These are phyloP conservation scores for Penicillium cinerascens DNA, from an alignment of 495 filamentous ascomycete species.

Conservation along the genomic window DNA sequence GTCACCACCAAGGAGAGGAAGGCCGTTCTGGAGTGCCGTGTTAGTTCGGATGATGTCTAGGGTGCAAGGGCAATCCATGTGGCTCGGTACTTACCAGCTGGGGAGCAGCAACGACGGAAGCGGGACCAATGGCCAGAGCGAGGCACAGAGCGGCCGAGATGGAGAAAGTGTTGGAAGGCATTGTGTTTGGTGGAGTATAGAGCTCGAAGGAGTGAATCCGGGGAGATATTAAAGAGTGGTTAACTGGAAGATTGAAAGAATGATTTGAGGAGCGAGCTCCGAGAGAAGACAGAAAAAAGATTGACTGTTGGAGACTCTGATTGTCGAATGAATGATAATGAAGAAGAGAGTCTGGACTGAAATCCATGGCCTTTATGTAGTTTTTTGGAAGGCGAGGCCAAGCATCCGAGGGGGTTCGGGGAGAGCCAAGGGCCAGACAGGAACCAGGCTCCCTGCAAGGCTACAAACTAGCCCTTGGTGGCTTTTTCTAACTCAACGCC, in stretches of 20 bases:
- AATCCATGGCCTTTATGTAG: constrained; percentile 26
- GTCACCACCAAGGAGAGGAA: constrained; percentile 13
- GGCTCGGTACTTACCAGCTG: constrained; percentile 18
- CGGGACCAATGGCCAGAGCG: constrained; percentile 32
- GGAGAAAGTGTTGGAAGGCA: constrained; percentile 32
- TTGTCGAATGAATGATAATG: constrained; percentile 14
- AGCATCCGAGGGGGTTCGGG: constrained; percentile 10
- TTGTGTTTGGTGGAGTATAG: constrained; percentile 15
- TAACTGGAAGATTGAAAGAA: constrained; percentile 13
- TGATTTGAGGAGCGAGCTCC: constrained; percentile 6
- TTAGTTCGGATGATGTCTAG: background rate
- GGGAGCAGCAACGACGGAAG: constrained; percentile 32
- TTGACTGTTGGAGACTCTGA: constrained; percentile 24
- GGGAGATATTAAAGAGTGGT: constrained; percentile 10
- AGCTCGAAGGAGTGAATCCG: constrained; percentile 3
- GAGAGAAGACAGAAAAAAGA: constrained; percentile 15
- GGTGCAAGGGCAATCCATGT: constrained; percentile 8
- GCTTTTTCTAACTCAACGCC: constrained; percentile 13
- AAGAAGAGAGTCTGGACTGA: constrained; percentile 11
- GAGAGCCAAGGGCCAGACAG: constrained; percentile 21
- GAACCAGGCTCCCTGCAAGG: constrained; percentile 25
- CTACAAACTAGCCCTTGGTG: constrained; percentile 22
- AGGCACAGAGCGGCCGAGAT: constrained; percentile 36
- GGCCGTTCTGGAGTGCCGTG: constrained; percentile 3
- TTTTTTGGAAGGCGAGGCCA: constrained; percentile 6